Evolutionary conservation across 345 rosid species (phyloP).

Genomic region (Boechera stricta): DNA sequence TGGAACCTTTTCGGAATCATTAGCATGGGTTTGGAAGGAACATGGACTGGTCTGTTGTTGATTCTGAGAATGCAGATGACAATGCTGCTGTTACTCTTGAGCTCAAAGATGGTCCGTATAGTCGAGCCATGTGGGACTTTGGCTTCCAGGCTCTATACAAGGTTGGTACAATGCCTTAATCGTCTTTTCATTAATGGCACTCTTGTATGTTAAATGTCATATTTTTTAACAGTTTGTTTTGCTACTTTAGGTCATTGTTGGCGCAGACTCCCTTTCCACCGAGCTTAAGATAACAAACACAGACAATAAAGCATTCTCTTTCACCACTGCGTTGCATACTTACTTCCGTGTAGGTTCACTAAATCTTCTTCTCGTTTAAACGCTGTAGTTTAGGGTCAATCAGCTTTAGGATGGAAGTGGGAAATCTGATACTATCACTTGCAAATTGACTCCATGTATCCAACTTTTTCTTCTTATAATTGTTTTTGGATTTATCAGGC

Average conservation of each 20-base stretch:
- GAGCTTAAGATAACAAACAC: slow-evolving; percentile 74
- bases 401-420: not conserved
- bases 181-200: not conserved
- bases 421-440: slow-evolving; percentile 20
- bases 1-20: slow-evolving; percentile 30
- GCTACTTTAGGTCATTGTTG: slow-evolving; percentile 61
- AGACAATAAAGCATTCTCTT: slow-evolving; percentile 80
- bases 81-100: slow-evolving; percentile 72
- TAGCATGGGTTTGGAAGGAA: slow-evolving; percentile 98
- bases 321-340: slow-evolving; percentile 81
- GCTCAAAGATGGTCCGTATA: slow-evolving; percentile 83
- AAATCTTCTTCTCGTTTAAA: not conserved
- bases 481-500: slow-evolving; percentile 60
- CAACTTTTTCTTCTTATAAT: not conserved
- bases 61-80: slow-evolving; percentile 67
- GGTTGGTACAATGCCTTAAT: slow-evolving; percentile 43
- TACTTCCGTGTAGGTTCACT: slow-evolving; percentile 69
- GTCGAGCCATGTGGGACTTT: slow-evolving; percentile 94
- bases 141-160: slow-evolving; percentile 83
- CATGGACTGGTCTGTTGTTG: slow-evolving; percentile 85
- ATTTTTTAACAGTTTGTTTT: slow-evolving; percentile 24
- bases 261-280: slow-evolving; percentile 73
- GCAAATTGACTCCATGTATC: slow-evolving; percentile 2
- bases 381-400: not conserved
- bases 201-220: slow-evolving; percentile 13